Percentiles rank a stretch among this genome's conserved stretches.
Evolutionary conservation across 176 grass and related monocot species (phyloP).

Genomic region (Bromus sterilis): DNA sequence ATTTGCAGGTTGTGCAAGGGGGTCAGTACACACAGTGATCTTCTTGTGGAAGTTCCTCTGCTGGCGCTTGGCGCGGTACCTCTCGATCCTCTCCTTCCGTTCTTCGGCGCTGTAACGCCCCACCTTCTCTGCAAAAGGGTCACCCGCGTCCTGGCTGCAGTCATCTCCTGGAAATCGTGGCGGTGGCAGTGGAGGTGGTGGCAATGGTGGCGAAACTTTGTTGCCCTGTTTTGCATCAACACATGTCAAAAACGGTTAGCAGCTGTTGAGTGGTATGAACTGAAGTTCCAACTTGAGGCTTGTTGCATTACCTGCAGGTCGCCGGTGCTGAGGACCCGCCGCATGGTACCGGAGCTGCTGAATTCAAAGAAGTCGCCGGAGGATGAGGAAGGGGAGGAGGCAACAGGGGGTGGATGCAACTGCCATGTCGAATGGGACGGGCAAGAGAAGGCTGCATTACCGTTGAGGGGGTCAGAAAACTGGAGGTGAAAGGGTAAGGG

Average conservation of each 20-base stretch:
- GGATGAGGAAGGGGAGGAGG: constrained; percentile 35
- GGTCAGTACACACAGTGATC: constrained; percentile 64
- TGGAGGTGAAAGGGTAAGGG: constrained; percentile 14
- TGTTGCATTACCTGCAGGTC: constrained; percentile 59
- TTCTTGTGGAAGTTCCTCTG: constrained; percentile 92
- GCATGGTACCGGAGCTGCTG: constrained; percentile 34
- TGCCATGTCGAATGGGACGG: constrained; percentile 23
- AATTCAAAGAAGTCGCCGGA: constrained; percentile 42
- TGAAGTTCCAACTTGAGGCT: background rate
- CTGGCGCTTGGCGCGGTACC: constrained; percentile 80
- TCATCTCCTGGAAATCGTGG: constrained; percentile 7
- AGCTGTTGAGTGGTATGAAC: background rate
- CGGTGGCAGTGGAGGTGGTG: background rate
- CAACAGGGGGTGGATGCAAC: constrained; percentile 25
- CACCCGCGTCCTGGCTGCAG: constrained; percentile 32
- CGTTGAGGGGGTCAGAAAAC: background rate
- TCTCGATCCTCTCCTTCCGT: constrained; percentile 67
- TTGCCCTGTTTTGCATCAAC: constrained; percentile 40
- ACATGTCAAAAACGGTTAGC: background rate
- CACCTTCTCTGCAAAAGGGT: constrained; percentile 14
- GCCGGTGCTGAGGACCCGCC: constrained; percentile 58
- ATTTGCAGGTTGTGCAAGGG: background rate
- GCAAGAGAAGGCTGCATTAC: constrained; percentile 26
- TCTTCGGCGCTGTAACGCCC: constrained; percentile 78
- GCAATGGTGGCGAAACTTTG: background rate